Conservation (phyloP, 768 basidiomycete genomes). For the Boletus tomentosulus region DNA sequence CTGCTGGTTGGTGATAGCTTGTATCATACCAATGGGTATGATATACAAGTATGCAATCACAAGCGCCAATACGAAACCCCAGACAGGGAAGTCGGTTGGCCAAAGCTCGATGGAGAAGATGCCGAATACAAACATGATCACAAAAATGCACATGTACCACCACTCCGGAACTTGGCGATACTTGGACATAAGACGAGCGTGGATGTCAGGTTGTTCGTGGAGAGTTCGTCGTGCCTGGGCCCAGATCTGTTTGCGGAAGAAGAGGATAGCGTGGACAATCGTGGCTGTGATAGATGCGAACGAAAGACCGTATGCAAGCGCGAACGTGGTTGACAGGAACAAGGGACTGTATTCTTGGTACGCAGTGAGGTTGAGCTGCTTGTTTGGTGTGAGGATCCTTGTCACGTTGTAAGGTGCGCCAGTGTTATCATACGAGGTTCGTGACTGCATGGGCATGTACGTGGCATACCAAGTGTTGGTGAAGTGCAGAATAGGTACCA, state of each 20-base stretch:
- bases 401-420: constrained; percentile 41
- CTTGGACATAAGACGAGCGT: constrained; percentile 53
- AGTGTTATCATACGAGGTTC: constrained; percentile 40
- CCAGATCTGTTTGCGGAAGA: constrained; percentile 57
- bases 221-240: constrained; percentile 47
- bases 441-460: constrained; percentile 40
- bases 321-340: constrained; percentile 47
- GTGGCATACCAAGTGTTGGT: constrained; percentile 37
- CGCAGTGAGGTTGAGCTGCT: constrained; percentile 29
- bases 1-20: constrained; percentile 78
- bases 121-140: constrained; percentile 56
- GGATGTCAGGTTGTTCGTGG: constrained; percentile 56
- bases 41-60: constrained; percentile 56
- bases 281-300: constrained; percentile 43
- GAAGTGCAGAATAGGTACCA: constrained; percentile 27
- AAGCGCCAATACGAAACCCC: constrained; percentile 42
- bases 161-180: constrained; percentile 60
- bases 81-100: constrained; percentile 47
- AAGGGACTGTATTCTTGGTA: constrained; percentile 39
- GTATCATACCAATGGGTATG: constrained; percentile 53
- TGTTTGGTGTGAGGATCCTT: constrained; percentile 32
- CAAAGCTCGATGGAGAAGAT: constrained; percentile 58
- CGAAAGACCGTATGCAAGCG: constrained; percentile 46
- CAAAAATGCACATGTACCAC: constrained; percentile 48
- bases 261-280: constrained; percentile 40